A percentile compares a stretch with the other conserved stretches of the same genome.
These are phyloP conservation scores for Suillus brevipes DNA, from an alignment of 768 basidiomycete genomes.

Conservation along the genomic window DNA sequence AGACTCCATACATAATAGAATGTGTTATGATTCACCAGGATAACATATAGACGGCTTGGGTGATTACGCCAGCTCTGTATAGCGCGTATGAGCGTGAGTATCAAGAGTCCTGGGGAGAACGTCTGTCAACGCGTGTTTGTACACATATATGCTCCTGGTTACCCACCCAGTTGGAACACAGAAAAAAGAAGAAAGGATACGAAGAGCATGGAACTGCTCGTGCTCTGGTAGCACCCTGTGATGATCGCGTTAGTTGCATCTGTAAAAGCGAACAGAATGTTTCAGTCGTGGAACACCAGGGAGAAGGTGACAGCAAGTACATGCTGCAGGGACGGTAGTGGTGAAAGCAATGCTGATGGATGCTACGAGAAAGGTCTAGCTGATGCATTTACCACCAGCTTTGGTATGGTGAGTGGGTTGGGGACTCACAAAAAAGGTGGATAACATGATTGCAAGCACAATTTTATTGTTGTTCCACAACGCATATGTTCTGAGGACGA, in stretches of 20 bases:
- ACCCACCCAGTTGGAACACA: background rate
- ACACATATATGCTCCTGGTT: background rate
- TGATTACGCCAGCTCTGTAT: background rate
- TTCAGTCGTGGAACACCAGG: background rate
- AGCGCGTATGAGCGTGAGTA: background rate
- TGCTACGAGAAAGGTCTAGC: background rate
- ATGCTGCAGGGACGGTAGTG: background rate
- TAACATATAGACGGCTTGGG: background rate
- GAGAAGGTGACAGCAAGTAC: background rate
- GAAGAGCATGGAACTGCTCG: background rate
- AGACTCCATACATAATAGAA: background rate
- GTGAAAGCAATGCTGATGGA: background rate
- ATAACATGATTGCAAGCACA: background rate
- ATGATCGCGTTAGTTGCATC: background rate
- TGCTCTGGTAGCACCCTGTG: background rate
- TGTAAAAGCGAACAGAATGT: background rate
- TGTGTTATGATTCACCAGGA: background rate
- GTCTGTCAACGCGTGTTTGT: background rate
- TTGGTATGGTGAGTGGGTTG: background rate
- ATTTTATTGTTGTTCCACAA: background rate
- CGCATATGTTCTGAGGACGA: background rate
- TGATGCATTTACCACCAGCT: background rate
- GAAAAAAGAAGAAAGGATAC: background rate
- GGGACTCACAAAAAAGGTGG: background rate
- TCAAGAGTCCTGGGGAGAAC: background rate